Base-by-base conservation (phyloP, 305 asterid species). In the Lippia alba region DNA sequence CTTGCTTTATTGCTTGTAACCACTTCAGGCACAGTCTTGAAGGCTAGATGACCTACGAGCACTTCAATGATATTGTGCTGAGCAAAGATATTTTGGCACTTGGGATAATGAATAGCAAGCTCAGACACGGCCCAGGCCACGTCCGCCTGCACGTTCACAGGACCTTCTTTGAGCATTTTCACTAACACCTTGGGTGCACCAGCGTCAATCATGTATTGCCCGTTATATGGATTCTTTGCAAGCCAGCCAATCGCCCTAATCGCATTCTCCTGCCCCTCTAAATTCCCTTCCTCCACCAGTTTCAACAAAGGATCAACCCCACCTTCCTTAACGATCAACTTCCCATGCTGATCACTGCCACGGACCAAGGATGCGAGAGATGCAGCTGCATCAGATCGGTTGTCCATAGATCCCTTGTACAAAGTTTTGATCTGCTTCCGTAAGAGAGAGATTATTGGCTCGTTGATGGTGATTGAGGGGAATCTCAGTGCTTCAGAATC, bases 401-500 rank as follows among this genome's bases (percentile, higher is more conserved):
- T 85, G 33, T 81, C 87, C 32, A 76, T 44, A 20, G 83, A 73
- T 4, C 89, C 30, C 30, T 24, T 24, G 30, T 24, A 24, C 30
- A 24, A 24, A 24, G 30, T 24, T 1, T 1, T 24, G 70, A 93
- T 89, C 74, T 93, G 97, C 76, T 91, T 96, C 98, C 97, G 91
- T 6, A 93, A 89, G 16, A 93, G 79, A 73, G 86, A 75, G 51
- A 93, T 78, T 53, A 93, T 93, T 0, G 98, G 98, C 74, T 91
- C 97, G 48, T 87, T 87, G 50, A 91, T 89, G 10, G 96, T 96
- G 40, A 93, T 93, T 0, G 98, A 96, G 0, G 98, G 98, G 0
- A 89, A 84, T 15, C 96, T 95, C 0, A 86, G 74, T 77, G 17
- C 85, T 11, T 24, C 30, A 24, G 89, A 79, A 48, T 87, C 84